Percentiles rank a stretch among this genome's conserved stretches.
Conservation (phyloP, 2,329 filamentous ascomycete species). For the Thielaviopsis musarum region DNA sequence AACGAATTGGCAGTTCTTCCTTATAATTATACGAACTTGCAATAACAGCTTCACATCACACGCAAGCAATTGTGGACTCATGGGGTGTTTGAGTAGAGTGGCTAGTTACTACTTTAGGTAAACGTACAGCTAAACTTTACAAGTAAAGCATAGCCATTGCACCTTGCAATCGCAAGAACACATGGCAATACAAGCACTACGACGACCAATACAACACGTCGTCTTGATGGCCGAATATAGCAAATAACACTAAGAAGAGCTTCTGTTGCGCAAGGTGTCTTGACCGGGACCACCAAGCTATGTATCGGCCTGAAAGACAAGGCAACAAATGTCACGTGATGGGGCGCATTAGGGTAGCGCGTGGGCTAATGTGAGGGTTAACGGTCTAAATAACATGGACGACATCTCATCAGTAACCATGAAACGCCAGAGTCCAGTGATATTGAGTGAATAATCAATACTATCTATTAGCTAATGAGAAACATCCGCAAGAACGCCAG, state of each 20-base stretch:
- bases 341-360: background rate
- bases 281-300: background rate
- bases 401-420: background rate
- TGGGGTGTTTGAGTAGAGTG: too few relatives aligned
- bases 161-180: too few relatives aligned
- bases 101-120: background rate
- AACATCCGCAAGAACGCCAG: background rate
- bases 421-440: background rate
- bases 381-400: background rate
- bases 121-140: background rate
- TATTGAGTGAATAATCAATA: background rate
- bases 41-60: too few relatives aligned
- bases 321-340: background rate
- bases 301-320: background rate
- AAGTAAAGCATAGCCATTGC: background rate
- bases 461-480: background rate
- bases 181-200: background rate
- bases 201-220: background rate
- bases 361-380: background rate
- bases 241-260: background rate
- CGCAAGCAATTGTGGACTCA: too few relatives aligned
- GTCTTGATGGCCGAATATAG: background rate
- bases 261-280: background rate
- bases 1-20: background rate
- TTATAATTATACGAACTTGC: too few relatives aligned